These are phyloP conservation scores for Lipomyces japonicus DNA, from an alignment of 805 yeast genomes.

Conservation along the genomic window DNA sequence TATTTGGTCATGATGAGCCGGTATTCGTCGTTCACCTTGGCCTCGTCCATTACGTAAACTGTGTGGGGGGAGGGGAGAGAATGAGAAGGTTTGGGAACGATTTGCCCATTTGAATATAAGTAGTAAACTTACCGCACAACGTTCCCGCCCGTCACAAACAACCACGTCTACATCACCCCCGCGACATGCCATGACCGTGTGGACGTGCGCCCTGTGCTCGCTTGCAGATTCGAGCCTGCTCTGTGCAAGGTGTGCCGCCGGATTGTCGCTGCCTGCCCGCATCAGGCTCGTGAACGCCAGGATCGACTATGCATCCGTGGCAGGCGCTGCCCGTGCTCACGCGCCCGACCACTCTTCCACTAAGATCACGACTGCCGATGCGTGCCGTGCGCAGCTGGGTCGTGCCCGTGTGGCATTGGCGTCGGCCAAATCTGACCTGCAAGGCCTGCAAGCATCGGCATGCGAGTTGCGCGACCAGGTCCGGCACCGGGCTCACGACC, in stretches of 20 bases:
- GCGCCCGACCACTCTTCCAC: neutral
- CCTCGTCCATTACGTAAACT: too few relatives aligned
- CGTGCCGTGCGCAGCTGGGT: conserved; percentile 2
- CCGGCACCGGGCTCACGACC: conserved; percentile 1
- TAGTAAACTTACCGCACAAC: neutral
- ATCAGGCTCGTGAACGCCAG: conserved; percentile 3
- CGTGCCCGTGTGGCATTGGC: neutral
- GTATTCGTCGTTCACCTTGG: conserved; percentile 8
- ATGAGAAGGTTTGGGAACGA: neutral
- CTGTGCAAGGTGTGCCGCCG: conserved; percentile 19
- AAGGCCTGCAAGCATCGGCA: neutral
- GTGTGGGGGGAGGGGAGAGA: neutral
- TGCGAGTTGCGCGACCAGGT: neutral
- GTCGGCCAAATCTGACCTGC: neutral
- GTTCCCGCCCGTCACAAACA: neutral
- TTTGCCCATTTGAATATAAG: neutral
- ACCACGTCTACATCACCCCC: neutral
- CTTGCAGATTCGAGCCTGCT: conserved; percentile 16
- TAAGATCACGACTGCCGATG: neutral
- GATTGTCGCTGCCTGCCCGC: conserved; percentile 10
- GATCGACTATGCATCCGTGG: neutral
- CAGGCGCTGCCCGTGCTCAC: neutral
- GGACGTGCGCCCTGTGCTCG: conserved; percentile 14
- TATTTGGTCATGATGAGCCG: conserved; percentile 11
- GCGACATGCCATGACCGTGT: neutral